A percentile compares a stretch with the other conserved stretches of the same genome.
These are phyloP conservation scores for Aspergillus ochraceoroseus DNA, from an alignment of 2,329 filamentous ascomycete genomes.

Conservation along the genomic window DNA sequence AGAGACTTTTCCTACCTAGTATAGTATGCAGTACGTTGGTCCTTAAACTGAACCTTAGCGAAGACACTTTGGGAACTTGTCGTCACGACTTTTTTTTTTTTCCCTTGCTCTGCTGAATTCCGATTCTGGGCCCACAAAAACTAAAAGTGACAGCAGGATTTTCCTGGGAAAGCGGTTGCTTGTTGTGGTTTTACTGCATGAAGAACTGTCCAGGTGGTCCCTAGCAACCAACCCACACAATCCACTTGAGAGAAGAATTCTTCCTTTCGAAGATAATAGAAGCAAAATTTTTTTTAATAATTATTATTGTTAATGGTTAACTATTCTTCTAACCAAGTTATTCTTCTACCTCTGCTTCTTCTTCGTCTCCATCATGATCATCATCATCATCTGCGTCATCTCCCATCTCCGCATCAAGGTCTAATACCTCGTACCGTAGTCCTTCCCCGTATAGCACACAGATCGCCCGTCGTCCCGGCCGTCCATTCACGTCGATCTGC, in stretches of 20 bases:
- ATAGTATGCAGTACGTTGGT: no score
- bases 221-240: constrained; percentile 26
- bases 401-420: constrained; percentile 47
- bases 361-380: no score
- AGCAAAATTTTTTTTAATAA: background rate
- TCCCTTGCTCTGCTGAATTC: constrained; percentile 1
- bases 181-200: constrained; percentile 39
- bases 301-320: background rate
- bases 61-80: no score
- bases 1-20: no score
- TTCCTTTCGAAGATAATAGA: no score
- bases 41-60: no score
- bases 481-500: constrained; percentile 52
- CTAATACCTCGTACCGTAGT: constrained; percentile 53
- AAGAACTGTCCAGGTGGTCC: constrained; percentile 26
- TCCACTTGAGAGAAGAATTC: constrained; percentile 7
- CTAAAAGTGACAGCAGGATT: background rate
- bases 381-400: constrained; percentile 32
- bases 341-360: constrained; percentile 18
- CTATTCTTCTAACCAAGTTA: constrained; percentile 2
- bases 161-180: constrained; percentile 17
- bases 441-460: constrained; percentile 53
- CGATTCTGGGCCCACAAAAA: background rate
- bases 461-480: constrained; percentile 50
- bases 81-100: no score